Evolutionary conservation across 306 rosid genomes (phyloP).

Genomic region (Phaseolus lunatus): DNA sequence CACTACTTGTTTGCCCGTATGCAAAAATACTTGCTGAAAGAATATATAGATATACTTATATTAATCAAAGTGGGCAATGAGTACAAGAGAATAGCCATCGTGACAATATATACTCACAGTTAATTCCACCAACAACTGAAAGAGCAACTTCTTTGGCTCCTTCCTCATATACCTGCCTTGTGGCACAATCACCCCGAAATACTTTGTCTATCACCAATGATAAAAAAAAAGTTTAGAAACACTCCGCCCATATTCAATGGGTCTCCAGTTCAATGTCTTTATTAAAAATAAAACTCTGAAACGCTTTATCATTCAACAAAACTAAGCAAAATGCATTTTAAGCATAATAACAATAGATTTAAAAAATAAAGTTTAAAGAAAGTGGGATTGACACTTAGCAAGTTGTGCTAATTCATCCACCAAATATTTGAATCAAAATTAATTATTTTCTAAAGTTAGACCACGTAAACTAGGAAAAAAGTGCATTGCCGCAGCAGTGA

Average conservation of each 20-base stretch:
- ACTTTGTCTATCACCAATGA: conserved; percentile 77
- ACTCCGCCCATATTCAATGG: conserved; percentile 17
- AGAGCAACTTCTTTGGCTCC: conserved; percentile 90
- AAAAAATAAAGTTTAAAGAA: neutral
- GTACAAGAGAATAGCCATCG: conserved; percentile 45
- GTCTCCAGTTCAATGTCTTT: neutral
- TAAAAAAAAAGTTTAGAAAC: conserved; percentile 40
- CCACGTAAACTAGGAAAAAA: conserved; percentile 8
- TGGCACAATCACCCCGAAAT: conserved; percentile 84
- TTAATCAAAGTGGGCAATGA: conserved; percentile 37
- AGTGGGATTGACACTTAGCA: conserved; percentile 17
- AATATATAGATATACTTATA: conserved; percentile 39
- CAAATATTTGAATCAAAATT: conserved; percentile 19
- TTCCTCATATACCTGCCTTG: conserved; percentile 89
- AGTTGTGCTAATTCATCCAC: neutral
- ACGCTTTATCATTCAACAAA: conserved; percentile 18
- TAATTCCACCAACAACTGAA: conserved; percentile 90
- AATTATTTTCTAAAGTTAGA: neutral
- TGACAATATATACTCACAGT: conserved; percentile 70
- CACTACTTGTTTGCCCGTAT: conserved; percentile 99
- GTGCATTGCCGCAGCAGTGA: neutral
- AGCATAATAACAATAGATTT: neutral
- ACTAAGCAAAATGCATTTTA: conserved; percentile 14
- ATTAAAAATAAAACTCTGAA: neutral
- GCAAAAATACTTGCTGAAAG: conserved; percentile 95